Percentiles rank a stretch among this genome's conserved stretches.
Evolutionary conservation across 805 yeast genomes (phyloP).

Genomic region (Ogataea paradorogensis): DNA sequence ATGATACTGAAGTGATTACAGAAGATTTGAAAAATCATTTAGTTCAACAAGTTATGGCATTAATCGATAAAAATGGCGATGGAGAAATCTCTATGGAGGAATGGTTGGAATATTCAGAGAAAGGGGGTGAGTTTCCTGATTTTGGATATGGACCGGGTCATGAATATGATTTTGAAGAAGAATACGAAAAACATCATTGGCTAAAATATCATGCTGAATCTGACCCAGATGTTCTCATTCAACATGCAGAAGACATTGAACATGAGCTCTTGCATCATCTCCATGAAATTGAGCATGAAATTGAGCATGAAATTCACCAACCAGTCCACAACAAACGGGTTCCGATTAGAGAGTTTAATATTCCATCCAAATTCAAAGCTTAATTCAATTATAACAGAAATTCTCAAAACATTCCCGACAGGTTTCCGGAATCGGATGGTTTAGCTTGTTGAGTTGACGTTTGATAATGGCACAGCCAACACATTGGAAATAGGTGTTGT

Average conservation of each 20-base stretch:
- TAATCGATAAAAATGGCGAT: slow-evolving; percentile 67
- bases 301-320: slow-evolving; percentile 47
- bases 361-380: slow-evolving; percentile 22
- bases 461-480: slow-evolving; percentile 57
- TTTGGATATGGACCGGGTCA: slow-evolving; percentile 86
- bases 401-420: slow-evolving; percentile 38
- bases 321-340: slow-evolving; percentile 15
- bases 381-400: slow-evolving; percentile 37
- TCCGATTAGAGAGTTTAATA: slow-evolving; percentile 21
- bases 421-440: slow-evolving; percentile 24
- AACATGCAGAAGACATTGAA: slow-evolving; percentile 87
- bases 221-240: slow-evolving; percentile 78
- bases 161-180: slow-evolving; percentile 89
- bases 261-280: slow-evolving; percentile 83
- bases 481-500: slow-evolving; percentile 42
- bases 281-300: slow-evolving; percentile 82
- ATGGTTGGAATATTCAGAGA: slow-evolving; percentile 57
- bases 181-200: slow-evolving; percentile 96
- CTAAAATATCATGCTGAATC: slow-evolving; percentile 66
- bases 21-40: slow-evolving; percentile 56
- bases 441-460: slow-evolving; percentile 44
- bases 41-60: slow-evolving; percentile 47
- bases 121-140: slow-evolving; percentile 81
- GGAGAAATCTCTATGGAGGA: slow-evolving; percentile 64
- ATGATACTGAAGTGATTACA: slow-evolving; percentile 57